These are phyloP conservation scores for Alternaria gaisen DNA, from an alignment of 2,329 filamentous ascomycete genomes.

Conservation along the genomic window DNA sequence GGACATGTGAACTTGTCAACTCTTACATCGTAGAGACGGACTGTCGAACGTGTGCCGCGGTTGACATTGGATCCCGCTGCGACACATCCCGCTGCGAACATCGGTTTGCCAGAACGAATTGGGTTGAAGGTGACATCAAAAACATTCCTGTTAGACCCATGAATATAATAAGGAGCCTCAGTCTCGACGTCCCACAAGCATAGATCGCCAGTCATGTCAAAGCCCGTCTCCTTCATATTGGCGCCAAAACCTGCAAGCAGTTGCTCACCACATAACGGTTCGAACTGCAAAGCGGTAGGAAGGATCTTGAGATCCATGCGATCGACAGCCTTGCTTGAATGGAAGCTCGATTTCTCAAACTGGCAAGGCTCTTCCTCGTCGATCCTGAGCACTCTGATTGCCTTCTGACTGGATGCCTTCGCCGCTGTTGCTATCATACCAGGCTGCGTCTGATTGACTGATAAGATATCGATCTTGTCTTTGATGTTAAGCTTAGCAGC, in stretches of 20 bases:
- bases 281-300: constrained; percentile 46
- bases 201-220: constrained; percentile 60
- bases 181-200: constrained; percentile 63
- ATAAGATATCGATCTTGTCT: constrained; percentile 62
- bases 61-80: constrained; percentile 50
- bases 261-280: constrained; percentile 45
- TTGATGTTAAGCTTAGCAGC: constrained; percentile 52
- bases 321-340: constrained; percentile 42
- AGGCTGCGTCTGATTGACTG: constrained; percentile 47
- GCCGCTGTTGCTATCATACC: constrained; percentile 61
- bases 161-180: constrained; percentile 52
- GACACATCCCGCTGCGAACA: constrained; percentile 64
- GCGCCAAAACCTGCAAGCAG: constrained; percentile 66
- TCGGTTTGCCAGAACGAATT: constrained; percentile 34
- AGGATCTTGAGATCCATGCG: constrained; percentile 41
- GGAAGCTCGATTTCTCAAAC: constrained; percentile 25
- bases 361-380: constrained; percentile 23
- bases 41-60: constrained; percentile 57
- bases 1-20: constrained; percentile 37
- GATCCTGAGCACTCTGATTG: constrained; percentile 46
- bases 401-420: constrained; percentile 42
- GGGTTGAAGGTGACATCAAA: constrained; percentile 69
- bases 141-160: constrained; percentile 61
- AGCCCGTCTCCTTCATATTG: constrained; percentile 43
- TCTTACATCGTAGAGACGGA: constrained; percentile 62